These are phyloP conservation scores for Daedaleopsis sinensis DNA, from an alignment of 768 basidiomycete genomes.

Conservation along the genomic window DNA sequence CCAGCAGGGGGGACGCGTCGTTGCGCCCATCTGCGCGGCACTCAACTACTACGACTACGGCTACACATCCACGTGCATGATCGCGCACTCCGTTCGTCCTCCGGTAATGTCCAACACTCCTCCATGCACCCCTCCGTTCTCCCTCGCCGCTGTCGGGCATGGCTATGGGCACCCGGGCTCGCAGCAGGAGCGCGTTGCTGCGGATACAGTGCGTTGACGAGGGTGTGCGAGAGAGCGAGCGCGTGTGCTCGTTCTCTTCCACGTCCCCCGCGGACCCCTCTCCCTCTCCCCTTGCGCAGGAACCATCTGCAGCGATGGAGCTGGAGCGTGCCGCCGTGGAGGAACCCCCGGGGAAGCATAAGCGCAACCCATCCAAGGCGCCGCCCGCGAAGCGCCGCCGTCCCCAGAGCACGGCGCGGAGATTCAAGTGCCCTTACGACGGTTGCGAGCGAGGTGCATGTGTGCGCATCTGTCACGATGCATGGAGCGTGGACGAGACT, in stretches of 20 bases:
- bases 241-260: neutral
- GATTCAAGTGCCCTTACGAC: neutral
- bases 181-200: neutral
- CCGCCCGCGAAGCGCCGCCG: slow-evolving; percentile 5
- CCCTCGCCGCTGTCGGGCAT: neutral
- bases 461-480: no score
- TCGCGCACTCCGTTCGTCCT: neutral
- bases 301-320: no score
- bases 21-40: neutral
- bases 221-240: neutral
- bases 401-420: slow-evolving; percentile 6
- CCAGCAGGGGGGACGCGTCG: neutral
- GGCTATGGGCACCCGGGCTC: neutral
- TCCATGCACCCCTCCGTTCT: neutral
- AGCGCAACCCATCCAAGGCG: neutral
- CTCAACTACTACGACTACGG: neutral
- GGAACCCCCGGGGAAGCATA: neutral
- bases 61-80: neutral
- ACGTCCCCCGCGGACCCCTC: neutral
- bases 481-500: neutral
- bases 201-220: neutral
- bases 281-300: neutral
- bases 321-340: neutral
- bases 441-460: slow-evolving; percentile 3
- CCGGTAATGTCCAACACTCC: neutral